A percentile compares a stretch with the other conserved stretches of the same genome.
These are phyloP conservation scores for Yamadazyma nakazawae DNA, from an alignment of 805 yeast species.

Conservation along the genomic window DNA sequence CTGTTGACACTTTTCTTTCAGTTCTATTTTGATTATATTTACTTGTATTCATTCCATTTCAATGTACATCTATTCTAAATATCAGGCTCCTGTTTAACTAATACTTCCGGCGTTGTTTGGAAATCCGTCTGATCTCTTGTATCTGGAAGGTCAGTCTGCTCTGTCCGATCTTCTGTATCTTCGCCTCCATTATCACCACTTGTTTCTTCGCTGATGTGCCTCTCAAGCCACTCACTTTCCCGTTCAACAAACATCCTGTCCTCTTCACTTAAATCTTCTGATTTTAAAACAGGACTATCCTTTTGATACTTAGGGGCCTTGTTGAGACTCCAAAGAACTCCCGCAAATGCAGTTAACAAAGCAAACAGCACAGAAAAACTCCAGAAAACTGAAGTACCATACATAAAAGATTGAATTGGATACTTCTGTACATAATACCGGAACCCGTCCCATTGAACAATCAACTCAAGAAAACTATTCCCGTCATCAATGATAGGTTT, in stretches of 20 bases:
- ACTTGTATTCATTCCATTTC: background rate
- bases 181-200: background rate
- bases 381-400: slow-evolving; percentile 42
- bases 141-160: too few species aligned
- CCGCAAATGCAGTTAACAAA: slow-evolving; percentile 1
- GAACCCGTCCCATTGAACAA: slow-evolving; percentile 40
- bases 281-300: background rate
- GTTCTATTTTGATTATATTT: background rate
- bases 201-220: slow-evolving; percentile 1
- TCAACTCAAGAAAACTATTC: slow-evolving; percentile 18
- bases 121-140: background rate
- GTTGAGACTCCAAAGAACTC: background rate
- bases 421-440: slow-evolving; percentile 39
- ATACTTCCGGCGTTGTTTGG: background rate
- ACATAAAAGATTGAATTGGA: slow-evolving; percentile 26
- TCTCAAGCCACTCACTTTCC: slow-evolving; percentile 1
- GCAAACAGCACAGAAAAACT: slow-evolving; percentile 26
- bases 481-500: slow-evolving; percentile 17
- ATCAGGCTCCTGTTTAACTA: background rate
- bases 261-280: slow-evolving; percentile 1
- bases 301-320: background rate
- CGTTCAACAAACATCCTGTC: slow-evolving; percentile 1
- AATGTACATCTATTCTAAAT: background rate
- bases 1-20: background rate
- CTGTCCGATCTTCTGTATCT: background rate